phyloP scores from a whole-genome alignment of 1,284 basidiomycete genomes.

The Coniophora puteana region DNA sequence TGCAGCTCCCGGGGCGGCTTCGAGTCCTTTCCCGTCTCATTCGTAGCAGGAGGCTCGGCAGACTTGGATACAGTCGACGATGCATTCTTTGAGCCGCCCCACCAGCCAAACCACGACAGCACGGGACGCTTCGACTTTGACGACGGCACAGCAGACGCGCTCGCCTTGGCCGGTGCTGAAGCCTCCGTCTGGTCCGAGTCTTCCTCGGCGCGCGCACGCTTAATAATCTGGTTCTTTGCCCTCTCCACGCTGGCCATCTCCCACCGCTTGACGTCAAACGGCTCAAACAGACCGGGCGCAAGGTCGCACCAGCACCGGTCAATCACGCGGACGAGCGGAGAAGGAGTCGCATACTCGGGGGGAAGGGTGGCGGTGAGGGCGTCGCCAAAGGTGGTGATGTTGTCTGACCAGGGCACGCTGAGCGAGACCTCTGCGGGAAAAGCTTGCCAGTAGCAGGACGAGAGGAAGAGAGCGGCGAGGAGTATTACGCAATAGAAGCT shows the following conservation, averaged over 20 bases:
- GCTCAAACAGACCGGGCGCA: conserved; percentile 59
- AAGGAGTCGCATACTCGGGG: conserved; percentile 29
- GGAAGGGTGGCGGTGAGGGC: conserved; percentile 44
- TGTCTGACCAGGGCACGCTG: conserved; percentile 57
- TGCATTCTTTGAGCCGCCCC: conserved; percentile 1
- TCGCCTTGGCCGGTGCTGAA: neutral
- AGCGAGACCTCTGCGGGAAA: conserved; percentile 61
- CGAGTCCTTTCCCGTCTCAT: conserved; percentile 4
- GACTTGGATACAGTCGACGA: neutral
- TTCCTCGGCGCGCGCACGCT: conserved; percentile 20
- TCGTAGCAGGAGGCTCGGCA: conserved; percentile 6
- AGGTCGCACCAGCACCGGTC: conserved; percentile 84
- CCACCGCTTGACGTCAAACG: conserved; percentile 71
- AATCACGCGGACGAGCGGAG: conserved; percentile 52
- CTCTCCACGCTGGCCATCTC: conserved; percentile 56
- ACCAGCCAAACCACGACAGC: conserved; percentile 8
- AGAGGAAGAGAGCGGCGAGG: conserved; percentile 72
- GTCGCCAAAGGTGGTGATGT: conserved; percentile 66
- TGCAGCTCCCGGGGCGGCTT: conserved; percentile 20
- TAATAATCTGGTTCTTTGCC: conserved; percentile 45
- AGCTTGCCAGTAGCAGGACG: conserved; percentile 84
- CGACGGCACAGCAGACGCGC: neutral
- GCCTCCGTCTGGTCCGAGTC: conserved; percentile 6
- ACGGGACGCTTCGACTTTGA: neutral
- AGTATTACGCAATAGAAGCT: conserved; percentile 83